Evolutionary conservation across 345 rosid genomes (phyloP).

Genomic region (Lenwebbia sp.): DNA sequence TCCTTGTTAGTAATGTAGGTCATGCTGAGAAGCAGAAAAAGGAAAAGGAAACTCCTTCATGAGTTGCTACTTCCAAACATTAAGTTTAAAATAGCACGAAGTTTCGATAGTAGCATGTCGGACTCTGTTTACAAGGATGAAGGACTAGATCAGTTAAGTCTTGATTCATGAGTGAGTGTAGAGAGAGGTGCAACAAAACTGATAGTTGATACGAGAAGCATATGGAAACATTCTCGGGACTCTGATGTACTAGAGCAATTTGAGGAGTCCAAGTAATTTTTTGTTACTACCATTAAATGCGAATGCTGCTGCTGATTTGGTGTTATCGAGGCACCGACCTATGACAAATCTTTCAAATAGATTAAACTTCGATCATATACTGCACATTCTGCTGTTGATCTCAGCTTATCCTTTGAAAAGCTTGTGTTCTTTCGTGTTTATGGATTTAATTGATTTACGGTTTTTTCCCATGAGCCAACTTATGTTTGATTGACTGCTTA

Average conservation of each 20-base stretch:
- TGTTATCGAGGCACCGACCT: background rate
- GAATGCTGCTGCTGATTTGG: background rate
- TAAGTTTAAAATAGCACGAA: background rate
- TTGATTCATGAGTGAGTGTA: background rate
- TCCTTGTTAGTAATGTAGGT: background rate
- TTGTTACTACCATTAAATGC: background rate
- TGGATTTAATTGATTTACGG: background rate
- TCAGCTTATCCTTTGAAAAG: background rate
- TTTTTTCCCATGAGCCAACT: background rate
- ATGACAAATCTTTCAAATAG: background rate
- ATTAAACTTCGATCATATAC: background rate
- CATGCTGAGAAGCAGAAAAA: background rate
- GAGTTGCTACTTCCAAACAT: background rate
- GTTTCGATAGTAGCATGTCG: background rate
- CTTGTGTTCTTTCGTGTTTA: background rate
- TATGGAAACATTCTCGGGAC: background rate
- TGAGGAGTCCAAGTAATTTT: background rate
- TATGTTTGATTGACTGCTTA: background rate
- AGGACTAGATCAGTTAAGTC: background rate
- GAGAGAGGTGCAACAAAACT: background rate
- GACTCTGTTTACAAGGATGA: background rate
- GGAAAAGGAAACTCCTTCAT: background rate
- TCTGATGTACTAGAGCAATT: background rate
- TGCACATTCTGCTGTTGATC: background rate
- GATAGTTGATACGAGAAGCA: background rate